Evolutionary conservation across 768 basidiomycete genomes (phyloP), one percentile per base, ranked within the genome.

Genomic region (Mycena filopes): DNA sequence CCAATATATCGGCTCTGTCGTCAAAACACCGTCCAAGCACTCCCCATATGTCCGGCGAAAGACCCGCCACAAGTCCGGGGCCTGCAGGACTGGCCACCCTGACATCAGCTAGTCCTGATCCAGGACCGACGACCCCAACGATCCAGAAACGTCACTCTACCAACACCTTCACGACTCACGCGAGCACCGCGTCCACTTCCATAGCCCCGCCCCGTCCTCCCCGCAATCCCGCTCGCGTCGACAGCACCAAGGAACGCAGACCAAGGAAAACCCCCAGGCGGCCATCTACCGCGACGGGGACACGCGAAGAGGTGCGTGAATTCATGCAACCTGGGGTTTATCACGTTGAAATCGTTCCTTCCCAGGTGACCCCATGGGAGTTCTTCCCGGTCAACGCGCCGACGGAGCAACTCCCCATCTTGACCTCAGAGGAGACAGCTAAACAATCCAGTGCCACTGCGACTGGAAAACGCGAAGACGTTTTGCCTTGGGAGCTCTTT

Each of bases 401-500:
- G 7, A 63, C 56, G 20, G 46, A 45, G 20, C 21, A 21, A 18
- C 48, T 66, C 13, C 53, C 51, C 2, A 33, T 49, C n/a, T 29
- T 60, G 11, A 59, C 51, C 40, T 46, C 42, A 7, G 58, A 42
- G 38, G 54, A 66, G 29, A 23, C 51, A 4, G 53, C 40, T 16
- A 55, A 54, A 31, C 63, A 59, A 23, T 23, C 51, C 2, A 50
- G 3, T 18, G 40, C 26, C 4, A 70, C 72, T 28, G 57, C 70
- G 16, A 72, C 72, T 3, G 77, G 74, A 9, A 73, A 73, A 61
- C 67, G 76, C 10, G 75, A 75, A 56, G 74, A 78, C 46, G 77
- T 79, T 18, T 67, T 72, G 55, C 78, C 78, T 64, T 81, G 80
- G 80, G 80, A 81, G 69, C 55, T 77, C 55, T 71, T 70, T 41